Evolutionary conservation across 352 stramenopile species (phyloP).

Genomic region (Pythium volutum): DNA sequence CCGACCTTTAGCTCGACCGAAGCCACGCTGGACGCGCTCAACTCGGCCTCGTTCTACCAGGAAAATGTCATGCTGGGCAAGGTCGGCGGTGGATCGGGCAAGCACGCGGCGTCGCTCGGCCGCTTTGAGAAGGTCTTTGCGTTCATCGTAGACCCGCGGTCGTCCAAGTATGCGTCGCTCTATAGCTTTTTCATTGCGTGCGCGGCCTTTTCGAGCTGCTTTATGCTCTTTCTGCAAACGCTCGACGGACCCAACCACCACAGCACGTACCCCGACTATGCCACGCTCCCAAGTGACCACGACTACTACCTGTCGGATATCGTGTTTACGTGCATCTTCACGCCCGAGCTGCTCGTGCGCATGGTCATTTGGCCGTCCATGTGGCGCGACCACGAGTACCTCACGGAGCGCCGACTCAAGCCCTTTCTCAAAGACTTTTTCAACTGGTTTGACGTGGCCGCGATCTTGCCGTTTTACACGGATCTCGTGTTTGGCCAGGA

Average conservation of each 20-base stretch:
- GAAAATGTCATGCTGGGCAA: constrained; percentile 35
- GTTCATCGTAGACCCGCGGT: constrained; percentile 74
- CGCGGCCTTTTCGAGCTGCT: constrained; percentile 64
- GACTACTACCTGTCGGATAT: constrained; percentile 62
- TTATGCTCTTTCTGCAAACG: constrained; percentile 73
- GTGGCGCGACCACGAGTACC: constrained; percentile 68
- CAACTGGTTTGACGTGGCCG: constrained; percentile 80
- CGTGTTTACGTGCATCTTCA: constrained; percentile 75
- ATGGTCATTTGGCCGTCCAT: constrained; percentile 72
- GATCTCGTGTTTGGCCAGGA: constrained; percentile 68
- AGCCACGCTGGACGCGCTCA: constrained; percentile 49
- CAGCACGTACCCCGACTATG: constrained; percentile 62
- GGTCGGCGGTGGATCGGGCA: constrained; percentile 6
- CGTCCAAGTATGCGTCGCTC: constrained; percentile 53
- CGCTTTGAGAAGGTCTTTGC: constrained; percentile 62
- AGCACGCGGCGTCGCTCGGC: constrained; percentile 40
- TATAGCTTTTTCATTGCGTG: constrained; percentile 74
- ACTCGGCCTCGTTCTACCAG: constrained; percentile 49
- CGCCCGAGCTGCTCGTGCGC: constrained; percentile 60
- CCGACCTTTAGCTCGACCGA: constrained; percentile 60
- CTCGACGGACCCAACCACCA: constrained; percentile 73
- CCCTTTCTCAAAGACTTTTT: constrained; percentile 73
- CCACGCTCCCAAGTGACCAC: constrained; percentile 39
- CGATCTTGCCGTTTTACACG: constrained; percentile 71
- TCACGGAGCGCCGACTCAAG: constrained; percentile 57